Percentiles rank a stretch among this genome's conserved stretches.
Evolutionary conservation across 73 alveolate species (phyloP).

Genomic region (Breviolum minutum): DNA sequence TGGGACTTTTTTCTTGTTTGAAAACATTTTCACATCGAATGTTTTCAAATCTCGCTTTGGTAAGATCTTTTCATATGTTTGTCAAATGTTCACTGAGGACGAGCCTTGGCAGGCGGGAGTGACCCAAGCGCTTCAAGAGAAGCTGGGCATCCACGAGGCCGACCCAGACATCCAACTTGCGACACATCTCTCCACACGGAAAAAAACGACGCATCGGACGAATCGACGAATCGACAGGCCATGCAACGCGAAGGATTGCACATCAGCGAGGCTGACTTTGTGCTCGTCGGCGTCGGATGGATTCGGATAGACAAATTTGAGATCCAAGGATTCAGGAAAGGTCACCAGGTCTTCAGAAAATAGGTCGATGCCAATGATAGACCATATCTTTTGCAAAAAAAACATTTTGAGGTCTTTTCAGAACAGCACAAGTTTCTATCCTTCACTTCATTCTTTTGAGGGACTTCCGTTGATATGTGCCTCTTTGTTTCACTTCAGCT

Average conservation of each 20-base stretch:
- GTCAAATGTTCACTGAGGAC: not conserved
- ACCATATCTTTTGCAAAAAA: too few relatives aligned
- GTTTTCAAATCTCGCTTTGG: not conserved
- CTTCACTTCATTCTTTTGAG: too few relatives aligned
- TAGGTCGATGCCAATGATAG: too few relatives aligned
- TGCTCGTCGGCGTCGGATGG: not conserved
- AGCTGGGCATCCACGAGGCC: slow-evolving; percentile 73
- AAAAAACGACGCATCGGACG: not conserved
- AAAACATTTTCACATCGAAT: not conserved
- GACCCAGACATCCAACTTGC: not conserved
- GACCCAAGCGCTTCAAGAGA: slow-evolving; percentile 17
- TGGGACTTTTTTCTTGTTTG: not conserved
- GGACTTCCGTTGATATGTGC: too few relatives aligned
- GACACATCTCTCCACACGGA: too few relatives aligned
- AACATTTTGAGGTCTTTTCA: too few relatives aligned
- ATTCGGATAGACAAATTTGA: too few relatives aligned
- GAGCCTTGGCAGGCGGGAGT: slow-evolving; percentile 44
- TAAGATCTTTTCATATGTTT: not conserved
- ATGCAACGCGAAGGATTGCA: slow-evolving; percentile 77
- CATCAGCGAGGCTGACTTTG: slow-evolving; percentile 38
- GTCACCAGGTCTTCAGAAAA: too few relatives aligned
- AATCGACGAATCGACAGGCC: not conserved
- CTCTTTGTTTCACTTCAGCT: too few relatives aligned
- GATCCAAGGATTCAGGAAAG: too few relatives aligned
- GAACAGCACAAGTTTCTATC: too few relatives aligned